These are phyloP conservation scores for Paramarasmius palmivorus DNA, from an alignment of 1,284 basidiomycete species.

Conservation along the genomic window DNA sequence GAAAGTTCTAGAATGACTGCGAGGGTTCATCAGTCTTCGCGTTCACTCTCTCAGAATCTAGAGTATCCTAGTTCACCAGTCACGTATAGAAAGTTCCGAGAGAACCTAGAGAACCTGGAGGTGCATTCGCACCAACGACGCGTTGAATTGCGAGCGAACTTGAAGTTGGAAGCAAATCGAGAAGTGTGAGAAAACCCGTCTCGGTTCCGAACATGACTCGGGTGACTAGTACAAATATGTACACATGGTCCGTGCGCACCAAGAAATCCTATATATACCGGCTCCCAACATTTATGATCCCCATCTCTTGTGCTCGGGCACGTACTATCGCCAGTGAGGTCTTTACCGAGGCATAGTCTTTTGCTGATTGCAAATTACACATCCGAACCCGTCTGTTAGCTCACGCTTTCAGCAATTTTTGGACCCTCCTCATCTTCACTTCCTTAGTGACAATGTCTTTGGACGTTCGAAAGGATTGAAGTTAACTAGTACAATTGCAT, in stretches of 20 bases:
- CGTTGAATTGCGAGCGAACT: too few species aligned
- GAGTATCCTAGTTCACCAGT: too few species aligned
- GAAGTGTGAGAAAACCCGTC: too few species aligned
- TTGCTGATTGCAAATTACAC: conserved; percentile 94
- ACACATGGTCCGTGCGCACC: conserved; percentile 43
- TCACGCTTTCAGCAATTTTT: conserved; percentile 83
- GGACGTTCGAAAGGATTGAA: neutral
- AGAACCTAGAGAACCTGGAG: too few species aligned
- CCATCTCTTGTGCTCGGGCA: conserved; percentile 87
- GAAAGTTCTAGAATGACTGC: too few species aligned
- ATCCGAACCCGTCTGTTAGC: conserved; percentile 80
- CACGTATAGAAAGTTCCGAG: too few species aligned
- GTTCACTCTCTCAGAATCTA: too few species aligned
- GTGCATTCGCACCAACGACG: too few species aligned
- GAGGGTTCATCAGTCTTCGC: too few species aligned
- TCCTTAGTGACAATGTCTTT: conserved; percentile 1
- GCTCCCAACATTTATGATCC: conserved; percentile 19
- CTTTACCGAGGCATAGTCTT: conserved; percentile 87
- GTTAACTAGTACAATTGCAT: neutral
- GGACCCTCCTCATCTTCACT: conserved; percentile 37
- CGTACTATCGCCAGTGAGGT: conserved; percentile 91
- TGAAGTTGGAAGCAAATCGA: too few species aligned
- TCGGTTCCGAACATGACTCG: too few species aligned
- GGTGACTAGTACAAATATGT: conserved; percentile 1
- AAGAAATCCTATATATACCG: conserved; percentile 30